Evolutionary conservation across 1,139 yeast species (phyloP), one percentile per base, ranked within the genome.

Genomic region (Sugiyamaella castrensis): DNA sequence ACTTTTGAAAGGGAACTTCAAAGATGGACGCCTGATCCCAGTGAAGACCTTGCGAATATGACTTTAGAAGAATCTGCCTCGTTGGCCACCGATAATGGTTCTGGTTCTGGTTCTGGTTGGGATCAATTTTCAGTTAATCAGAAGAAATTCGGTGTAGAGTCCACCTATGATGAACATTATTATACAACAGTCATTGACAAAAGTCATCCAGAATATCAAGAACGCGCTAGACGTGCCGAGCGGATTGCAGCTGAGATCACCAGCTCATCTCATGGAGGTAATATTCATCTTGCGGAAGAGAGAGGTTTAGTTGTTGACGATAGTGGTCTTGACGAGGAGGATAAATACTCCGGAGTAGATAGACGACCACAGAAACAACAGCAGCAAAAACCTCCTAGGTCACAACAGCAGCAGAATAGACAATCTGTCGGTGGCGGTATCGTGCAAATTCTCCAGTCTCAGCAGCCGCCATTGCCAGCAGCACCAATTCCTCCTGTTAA

Each of bases 111-210:
- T 5, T 62, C 64, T 8, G 64, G 65, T 26, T 92, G 98, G 98
- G 97, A 92, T 69, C 99, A 92, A 70, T 92, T 92, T 70, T 86
- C 87, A 49, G 95, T 81, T 13, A 92, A 94, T 67, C 84, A 87
- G 66, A 79, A 81, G 56, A 85, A 86, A 69, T 92, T 92, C 67
- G 98, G 97, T 35, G 85, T 92, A 44, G 84, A 80, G 55, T 82
- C 96, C 0, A 79, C 88, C 13, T 92, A 82, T 67, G 95, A 92
- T 67, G 99, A 92, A 68, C 83, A 84, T 64, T 74, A 85, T 57
- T 92, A 92, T 68, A 94, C 98, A 24, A 91, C 97, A 1, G 79
- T 80, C 56, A 83, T 92, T 60, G 80, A 91, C 65, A 84, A 76
- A 46, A 68, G 76, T 36, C 87, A 84, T 49, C 92, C 96, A 10